Conservation (phyloP, 2,329 filamentous ascomycete species). For the Pleurostoma richardsiae region DNA sequence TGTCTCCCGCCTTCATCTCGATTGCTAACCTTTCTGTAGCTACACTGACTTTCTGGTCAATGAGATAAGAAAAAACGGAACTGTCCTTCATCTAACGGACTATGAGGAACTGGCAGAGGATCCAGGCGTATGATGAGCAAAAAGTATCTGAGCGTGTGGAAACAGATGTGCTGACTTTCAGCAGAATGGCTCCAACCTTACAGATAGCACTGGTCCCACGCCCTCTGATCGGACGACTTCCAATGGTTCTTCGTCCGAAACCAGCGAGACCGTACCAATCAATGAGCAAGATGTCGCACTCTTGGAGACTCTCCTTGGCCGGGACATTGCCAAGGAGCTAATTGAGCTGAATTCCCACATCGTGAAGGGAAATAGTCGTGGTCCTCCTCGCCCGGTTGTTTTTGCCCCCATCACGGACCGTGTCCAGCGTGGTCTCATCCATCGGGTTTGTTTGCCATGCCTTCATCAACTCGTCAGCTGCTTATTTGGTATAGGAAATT, state of each 20-base stretch:
- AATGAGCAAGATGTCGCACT: background rate
- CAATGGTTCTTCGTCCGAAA: too few species aligned
- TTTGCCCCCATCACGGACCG: slow-evolving; percentile 40
- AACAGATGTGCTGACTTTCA: too few species aligned
- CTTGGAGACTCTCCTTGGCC: background rate
- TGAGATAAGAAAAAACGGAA: slow-evolving; percentile 72
- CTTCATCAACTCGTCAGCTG: too few species aligned
- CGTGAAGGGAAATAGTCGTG: too few species aligned
- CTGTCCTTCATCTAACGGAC: slow-evolving; percentile 64
- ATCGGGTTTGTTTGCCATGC: slow-evolving; percentile 24
- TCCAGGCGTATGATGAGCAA: background rate
- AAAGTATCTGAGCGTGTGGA: too few species aligned
- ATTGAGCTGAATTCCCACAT: slow-evolving; percentile 10
- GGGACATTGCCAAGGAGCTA: slow-evolving; percentile 3
- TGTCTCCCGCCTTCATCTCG: too few species aligned
- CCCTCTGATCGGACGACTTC: too few species aligned
- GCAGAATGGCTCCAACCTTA: background rate
- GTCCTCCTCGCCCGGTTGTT: slow-evolving; percentile 15
- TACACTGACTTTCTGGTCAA: slow-evolving; percentile 94
- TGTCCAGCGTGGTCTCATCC: slow-evolving; percentile 38
- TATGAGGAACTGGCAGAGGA: slow-evolving; percentile 8
- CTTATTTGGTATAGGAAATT: slow-evolving; percentile 38
- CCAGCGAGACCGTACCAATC: background rate
- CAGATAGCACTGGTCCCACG: too few species aligned
- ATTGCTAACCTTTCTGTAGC: slow-evolving; percentile 27